Conservation (phyloP, 2,329 filamentous ascomycete species). For the Talaromyces piceae region DNA sequence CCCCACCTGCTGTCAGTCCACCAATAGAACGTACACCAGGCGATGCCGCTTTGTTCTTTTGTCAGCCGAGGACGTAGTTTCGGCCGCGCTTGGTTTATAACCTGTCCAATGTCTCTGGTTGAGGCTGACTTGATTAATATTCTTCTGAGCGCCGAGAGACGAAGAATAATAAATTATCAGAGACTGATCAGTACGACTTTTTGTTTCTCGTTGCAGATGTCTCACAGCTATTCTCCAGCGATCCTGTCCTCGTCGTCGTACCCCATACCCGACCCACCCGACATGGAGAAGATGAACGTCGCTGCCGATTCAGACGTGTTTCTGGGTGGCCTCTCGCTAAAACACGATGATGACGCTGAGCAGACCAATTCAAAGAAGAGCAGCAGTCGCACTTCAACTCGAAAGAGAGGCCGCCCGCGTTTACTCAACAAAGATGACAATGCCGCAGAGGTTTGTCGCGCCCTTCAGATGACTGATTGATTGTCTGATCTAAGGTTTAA, state of each 20-base stretch:
- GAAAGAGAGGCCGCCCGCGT: slow-evolving; percentile 64
- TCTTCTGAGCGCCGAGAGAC: background rate
- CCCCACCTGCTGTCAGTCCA: background rate
- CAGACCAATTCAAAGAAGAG: background rate
- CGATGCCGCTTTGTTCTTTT: background rate
- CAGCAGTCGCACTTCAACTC: slow-evolving; percentile 18
- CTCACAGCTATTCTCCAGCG: background rate
- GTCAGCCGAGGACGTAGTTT: background rate
- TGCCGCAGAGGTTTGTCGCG: slow-evolving; percentile 63
- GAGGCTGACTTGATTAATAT: background rate
- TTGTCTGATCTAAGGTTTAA: background rate
- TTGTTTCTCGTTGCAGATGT: background rate
- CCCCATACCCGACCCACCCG: slow-evolving; percentile 1
- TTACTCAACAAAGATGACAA: slow-evolving; percentile 72
- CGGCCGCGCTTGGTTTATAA: background rate
- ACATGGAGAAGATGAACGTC: background rate
- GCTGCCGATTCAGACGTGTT: background rate
- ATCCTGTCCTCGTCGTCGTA: slow-evolving; percentile 8
- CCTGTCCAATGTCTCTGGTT: background rate
- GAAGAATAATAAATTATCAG: background rate
- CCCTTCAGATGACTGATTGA: background rate
- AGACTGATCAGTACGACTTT: background rate
- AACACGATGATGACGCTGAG: background rate
- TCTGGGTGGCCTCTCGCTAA: slow-evolving; percentile 6
- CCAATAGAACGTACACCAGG: background rate